Conservation (phyloP, 176 grass and related monocot species). For the Musa acuminata region DNA sequence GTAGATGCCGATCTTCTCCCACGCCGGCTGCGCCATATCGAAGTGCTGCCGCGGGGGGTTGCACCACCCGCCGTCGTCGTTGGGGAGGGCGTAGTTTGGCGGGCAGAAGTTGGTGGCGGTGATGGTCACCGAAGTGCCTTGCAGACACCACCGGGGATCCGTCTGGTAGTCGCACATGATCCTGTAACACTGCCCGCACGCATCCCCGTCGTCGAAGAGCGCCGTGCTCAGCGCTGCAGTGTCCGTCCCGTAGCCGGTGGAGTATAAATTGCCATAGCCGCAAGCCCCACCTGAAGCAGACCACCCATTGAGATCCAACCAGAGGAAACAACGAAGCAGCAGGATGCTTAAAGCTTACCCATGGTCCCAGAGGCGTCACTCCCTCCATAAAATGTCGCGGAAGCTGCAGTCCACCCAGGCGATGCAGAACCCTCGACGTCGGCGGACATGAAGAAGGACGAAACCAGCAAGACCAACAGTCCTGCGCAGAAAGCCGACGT, state of each 20-base stretch:
- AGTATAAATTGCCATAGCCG: slow-evolving; percentile 4
- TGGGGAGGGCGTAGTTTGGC: slow-evolving; percentile 43
- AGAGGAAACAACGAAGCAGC: background rate
- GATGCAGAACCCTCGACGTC: background rate
- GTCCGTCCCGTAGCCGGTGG: slow-evolving; percentile 6
- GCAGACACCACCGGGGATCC: slow-evolving; percentile 11
- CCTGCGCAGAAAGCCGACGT: background rate
- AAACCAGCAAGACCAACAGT: background rate
- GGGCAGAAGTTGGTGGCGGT: slow-evolving; percentile 32
- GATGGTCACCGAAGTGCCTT: slow-evolving; percentile 21
- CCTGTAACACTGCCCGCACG: slow-evolving; percentile 71
- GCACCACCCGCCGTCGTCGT: slow-evolving; percentile 56
- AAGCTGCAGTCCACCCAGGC: background rate
- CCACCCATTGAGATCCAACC: background rate
- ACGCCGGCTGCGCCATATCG: slow-evolving; percentile 78
- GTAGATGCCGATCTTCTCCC: slow-evolving; percentile 55
- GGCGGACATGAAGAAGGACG: background rate
- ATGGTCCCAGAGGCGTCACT: slow-evolving; percentile 1
- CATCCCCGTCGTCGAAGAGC: slow-evolving; percentile 39
- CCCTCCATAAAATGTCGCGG: background rate
- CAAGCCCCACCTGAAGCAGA: background rate
- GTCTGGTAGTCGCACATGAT: slow-evolving; percentile 15
- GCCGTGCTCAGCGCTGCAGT: slow-evolving; percentile 62
- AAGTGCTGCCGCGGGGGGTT: slow-evolving; percentile 63
- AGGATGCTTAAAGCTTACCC: background rate